These are phyloP conservation scores for Tolypocladium amazonense DNA, from an alignment of 2,329 filamentous ascomycete species.

Conservation along the genomic window DNA sequence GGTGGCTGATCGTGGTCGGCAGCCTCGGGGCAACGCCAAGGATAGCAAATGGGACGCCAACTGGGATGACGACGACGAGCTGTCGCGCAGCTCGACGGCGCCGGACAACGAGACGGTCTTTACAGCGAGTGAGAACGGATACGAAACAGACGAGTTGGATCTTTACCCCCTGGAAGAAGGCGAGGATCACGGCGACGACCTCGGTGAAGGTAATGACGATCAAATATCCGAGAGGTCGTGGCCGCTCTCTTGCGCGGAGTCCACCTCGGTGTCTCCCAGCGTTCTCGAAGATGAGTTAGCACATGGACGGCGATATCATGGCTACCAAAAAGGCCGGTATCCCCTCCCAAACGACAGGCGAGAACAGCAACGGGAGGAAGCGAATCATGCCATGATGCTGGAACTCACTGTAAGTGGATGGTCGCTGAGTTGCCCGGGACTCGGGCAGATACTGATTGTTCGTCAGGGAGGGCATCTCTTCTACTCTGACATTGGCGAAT, in stretches of 20 bases:
- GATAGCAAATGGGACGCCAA: not conserved
- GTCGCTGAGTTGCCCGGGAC: not conserved
- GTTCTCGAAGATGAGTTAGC: conserved; percentile 22
- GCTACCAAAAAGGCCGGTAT: conserved; percentile 31
- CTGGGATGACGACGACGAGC: conserved; percentile 12
- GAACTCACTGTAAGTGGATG: conserved; percentile 24
- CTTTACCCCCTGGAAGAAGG: conserved; percentile 11
- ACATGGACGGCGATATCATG: conserved; percentile 29
- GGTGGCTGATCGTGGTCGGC: not conserved
- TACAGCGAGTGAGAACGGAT: conserved; percentile 10
- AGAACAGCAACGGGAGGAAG: conserved; percentile 35
- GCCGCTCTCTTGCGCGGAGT: conserved; percentile 16
- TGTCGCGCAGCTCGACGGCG: conserved; percentile 18
- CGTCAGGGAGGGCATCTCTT: conserved; percentile 26
- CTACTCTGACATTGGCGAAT: conserved; percentile 25
- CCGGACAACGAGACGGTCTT: conserved; percentile 13
- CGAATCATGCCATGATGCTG: conserved; percentile 33
- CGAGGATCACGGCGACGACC: conserved; percentile 9
- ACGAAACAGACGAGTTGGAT: conserved; percentile 19
- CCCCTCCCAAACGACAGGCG: conserved; percentile 34
- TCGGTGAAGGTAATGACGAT: not conserved
- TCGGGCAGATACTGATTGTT: not conserved
- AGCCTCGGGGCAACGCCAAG: not conserved
- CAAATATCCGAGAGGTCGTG: conserved; percentile 14
- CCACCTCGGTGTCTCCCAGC: conserved; percentile 21